Evolutionary conservation across 208 protist species (phyloP), one percentile per base, ranked within the genome.

Genomic region (Novymonas esmeraldas): DNA sequence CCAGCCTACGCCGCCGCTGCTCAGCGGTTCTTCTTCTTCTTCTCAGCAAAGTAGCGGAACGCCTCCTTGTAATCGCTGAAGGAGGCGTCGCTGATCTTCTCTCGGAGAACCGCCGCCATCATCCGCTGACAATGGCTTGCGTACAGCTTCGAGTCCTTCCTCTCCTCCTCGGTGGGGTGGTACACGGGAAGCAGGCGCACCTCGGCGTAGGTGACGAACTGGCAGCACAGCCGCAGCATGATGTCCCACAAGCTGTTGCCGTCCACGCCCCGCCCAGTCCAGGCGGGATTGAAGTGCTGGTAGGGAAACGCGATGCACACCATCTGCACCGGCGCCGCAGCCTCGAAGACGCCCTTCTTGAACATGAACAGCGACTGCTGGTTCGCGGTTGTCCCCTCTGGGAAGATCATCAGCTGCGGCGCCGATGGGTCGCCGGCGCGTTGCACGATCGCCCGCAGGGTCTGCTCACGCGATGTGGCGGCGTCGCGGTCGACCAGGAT

Each of bases 131-230:
- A 95, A 45, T 95, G 94, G 18, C 59, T 64, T 0, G 92, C 92
- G 62, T 94, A 98, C 34, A 92, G 39, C 6, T 65, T 73, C 5
- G 90, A 59, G 45, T 97, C 79, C 9, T 74, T 63, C 66, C 76
- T 68, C 78, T 97, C 94, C 49, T 80, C 89, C 41, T 87, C 83
- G 39, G 91, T 94, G 1, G 95, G 95, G 50, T 79, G 56, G 70
- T 98, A 97, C 29, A 96, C 85, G 1, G 92, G 93, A 28, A 98
- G 81, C 18, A 78, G 73, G 22, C 84, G 82, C 6, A 92, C 67
- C 68, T 98, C 89, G 10, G 85, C 73, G 55, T 82, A 74, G 55
- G 87, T 95, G 13, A 95, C 81, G 66, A 97, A 93, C 77, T 98
- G 93, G 61, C 73, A 93, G 31, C 87, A 77, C 5, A 87, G 52